A percentile compares a stretch with the other conserved stretches of the same genome.
phyloP scores from a whole-genome alignment of 2,329 filamentous ascomycete genomes.

The Venturia oleaginea region DNA sequence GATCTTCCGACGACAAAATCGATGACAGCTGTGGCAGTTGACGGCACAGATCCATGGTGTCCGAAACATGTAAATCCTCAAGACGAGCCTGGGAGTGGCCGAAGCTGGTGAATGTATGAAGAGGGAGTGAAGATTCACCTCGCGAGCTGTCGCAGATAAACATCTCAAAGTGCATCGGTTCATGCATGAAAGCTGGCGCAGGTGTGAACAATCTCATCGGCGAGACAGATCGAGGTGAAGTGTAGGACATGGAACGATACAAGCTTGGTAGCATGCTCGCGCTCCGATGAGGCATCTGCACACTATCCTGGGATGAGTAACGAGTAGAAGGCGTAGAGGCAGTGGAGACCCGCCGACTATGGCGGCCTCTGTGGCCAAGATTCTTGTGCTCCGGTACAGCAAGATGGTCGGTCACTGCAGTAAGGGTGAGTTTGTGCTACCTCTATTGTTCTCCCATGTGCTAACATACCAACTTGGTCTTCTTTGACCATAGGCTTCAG shows the following conservation, averaged over 20 bases:
- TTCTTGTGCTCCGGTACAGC: not conserved
- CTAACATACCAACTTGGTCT: slow-evolving; percentile 39
- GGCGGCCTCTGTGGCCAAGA: not conserved
- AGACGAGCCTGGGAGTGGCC: not conserved
- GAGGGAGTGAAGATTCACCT: not conserved
- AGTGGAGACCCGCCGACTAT: not conserved
- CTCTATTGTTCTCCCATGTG: not conserved
- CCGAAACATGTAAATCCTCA: not conserved
- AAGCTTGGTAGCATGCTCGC: not conserved
- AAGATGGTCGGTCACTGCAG: not conserved
- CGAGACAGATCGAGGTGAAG: not conserved
- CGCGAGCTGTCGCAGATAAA: not conserved
- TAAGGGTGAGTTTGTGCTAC: not conserved
- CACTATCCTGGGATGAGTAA: not conserved
- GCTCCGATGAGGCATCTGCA: not conserved
- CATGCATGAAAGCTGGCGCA: not conserved
- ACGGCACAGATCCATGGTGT: not conserved
- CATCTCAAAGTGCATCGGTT: slow-evolving; percentile 6
- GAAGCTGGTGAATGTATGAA: slow-evolving; percentile 9
- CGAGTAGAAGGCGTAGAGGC: not conserved
- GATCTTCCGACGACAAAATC: not conserved
- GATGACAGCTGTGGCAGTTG: not conserved
- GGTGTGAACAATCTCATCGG: not conserved
- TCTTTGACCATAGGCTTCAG: slow-evolving; percentile 47
- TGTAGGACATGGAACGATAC: slow-evolving; percentile 2